Evolutionary conservation across 1,284 basidiomycete genomes (phyloP), one percentile per base, ranked within the genome.

Genomic region (Albatrellus sp.): DNA sequence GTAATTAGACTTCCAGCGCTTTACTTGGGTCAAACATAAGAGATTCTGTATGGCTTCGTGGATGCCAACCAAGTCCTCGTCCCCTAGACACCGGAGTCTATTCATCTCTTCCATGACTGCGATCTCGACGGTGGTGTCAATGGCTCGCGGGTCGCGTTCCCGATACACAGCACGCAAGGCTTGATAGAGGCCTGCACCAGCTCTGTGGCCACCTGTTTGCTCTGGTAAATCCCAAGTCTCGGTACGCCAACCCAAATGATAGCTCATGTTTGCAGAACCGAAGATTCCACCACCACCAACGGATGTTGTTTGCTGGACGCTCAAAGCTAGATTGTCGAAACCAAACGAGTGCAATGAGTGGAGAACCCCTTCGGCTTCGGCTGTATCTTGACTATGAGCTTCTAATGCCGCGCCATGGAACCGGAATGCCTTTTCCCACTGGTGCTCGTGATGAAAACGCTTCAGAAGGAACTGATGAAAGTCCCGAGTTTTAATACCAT

Each of bases 141-240:
- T 66, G 0, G 62, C 57, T 0, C 56, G 56, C 0, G 63, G 53
- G 52, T 86, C 76, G 16, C 84, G 72, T 54, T 87, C 83, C 5
- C 84, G 72, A 53, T 91, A 76, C 10, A 90, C 66, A 0, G 87
- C 78, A 28, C 84, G 77, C 19, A 98, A 68, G 10, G 88, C 80
- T 19, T 73, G 66, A 61, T 93, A 97, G 2, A 96, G 63, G 1
- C 80, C 65, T 12, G 73, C 67, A n/a, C 73, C 77, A 5, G 75
- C 60, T 19, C 68, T 66, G 11, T 66, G 61, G 39, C 62, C 58
- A 2, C 61, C 61, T 9, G 62, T 52, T 12, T 65, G 64, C 42
- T 88, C 73, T 0, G 93, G 90, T 10, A 96, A 66, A 58, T 98
- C 91, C 93, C 94, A 98, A 1, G 80, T 81, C 46, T 85, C 82